Evolutionary conservation across 2,329 filamentous ascomycete species (phyloP).

Genomic region (Nemania sp.): DNA sequence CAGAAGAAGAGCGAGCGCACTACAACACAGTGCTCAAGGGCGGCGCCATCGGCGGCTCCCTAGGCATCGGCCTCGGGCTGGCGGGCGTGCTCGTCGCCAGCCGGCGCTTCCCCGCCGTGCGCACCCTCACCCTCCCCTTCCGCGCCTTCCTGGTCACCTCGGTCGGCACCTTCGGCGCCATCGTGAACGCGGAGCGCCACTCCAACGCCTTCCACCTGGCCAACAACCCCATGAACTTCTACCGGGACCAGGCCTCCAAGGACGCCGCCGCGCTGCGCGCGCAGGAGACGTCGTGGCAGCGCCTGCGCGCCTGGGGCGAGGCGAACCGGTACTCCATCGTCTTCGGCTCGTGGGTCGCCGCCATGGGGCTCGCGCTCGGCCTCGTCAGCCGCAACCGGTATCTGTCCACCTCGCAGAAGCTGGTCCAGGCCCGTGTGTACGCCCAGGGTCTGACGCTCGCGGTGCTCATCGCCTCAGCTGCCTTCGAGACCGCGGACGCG

Average conservation of each 20-base stretch:
- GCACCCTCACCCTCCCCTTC: slow-evolving; percentile 86
- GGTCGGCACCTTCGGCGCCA: slow-evolving; percentile 83
- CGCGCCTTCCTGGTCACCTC: slow-evolving; percentile 90
- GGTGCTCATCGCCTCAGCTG: slow-evolving; percentile 84
- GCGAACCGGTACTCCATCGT: slow-evolving; percentile 90
- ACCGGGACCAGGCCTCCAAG: slow-evolving; percentile 72
- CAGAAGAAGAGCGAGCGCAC: slow-evolving; percentile 90
- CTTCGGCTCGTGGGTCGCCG: slow-evolving; percentile 82
- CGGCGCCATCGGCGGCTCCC: slow-evolving; percentile 77
- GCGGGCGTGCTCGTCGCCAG: slow-evolving; percentile 76
- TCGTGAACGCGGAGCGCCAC: slow-evolving; percentile 85
- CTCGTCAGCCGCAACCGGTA: slow-evolving; percentile 83
- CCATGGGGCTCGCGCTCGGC: slow-evolving; percentile 79
- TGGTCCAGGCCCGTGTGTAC: slow-evolving; percentile 95
- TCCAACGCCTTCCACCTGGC: slow-evolving; percentile 73
- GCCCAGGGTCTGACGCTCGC: slow-evolving; percentile 89
- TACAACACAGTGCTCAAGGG: slow-evolving; percentile 85
- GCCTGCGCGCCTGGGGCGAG: slow-evolving; percentile 77
- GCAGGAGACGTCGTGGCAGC: slow-evolving; percentile 68
- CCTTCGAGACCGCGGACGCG: slow-evolving; percentile 83
- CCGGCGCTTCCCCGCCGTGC: slow-evolving; percentile 80
- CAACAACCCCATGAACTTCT: slow-evolving; percentile 75
- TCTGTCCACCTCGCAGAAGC: slow-evolving; percentile 81
- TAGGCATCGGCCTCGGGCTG: slow-evolving; percentile 75
- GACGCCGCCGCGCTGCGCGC: slow-evolving; percentile 65